These are phyloP conservation scores for Allium fistulosum DNA, from an alignment of 106 monocot genomes.

Conservation along the genomic window DNA sequence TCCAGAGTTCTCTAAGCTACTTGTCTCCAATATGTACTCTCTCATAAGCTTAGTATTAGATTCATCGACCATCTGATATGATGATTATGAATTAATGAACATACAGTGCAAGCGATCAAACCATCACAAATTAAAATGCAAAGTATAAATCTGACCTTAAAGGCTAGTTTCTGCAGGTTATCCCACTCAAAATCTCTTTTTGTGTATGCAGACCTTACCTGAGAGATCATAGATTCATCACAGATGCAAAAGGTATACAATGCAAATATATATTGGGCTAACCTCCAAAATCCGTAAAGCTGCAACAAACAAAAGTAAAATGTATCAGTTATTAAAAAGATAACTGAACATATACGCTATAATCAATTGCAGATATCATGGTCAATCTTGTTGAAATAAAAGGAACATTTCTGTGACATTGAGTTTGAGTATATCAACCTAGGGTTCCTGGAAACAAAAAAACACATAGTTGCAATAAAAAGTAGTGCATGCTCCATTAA, in stretches of 20 bases:
- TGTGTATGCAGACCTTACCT: constrained; percentile 90
- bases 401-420: too few species aligned
- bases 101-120: too few species aligned
- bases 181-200: constrained; percentile 97
- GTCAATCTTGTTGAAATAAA: too few species aligned
- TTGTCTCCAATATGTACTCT: constrained; percentile 77
- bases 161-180: constrained; percentile 69
- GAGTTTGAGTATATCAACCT: too few species aligned
- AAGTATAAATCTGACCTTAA: constrained; percentile 38
- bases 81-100: not conserved
- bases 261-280: not conserved
- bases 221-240: constrained; percentile 1
- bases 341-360: too few species aligned
- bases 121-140: not conserved
- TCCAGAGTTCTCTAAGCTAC: constrained; percentile 51
- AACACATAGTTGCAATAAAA: too few species aligned
- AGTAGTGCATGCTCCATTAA: too few species aligned
- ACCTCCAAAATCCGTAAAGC: constrained; percentile 90
- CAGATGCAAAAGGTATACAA: not conserved
- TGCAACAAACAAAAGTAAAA: constrained; percentile 11
- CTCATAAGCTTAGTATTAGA: constrained; percentile 87
- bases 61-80: constrained; percentile 77
- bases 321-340: not conserved
- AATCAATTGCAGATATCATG: too few species aligned
- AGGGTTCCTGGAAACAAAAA: too few species aligned